Conservation (phyloP, 1,139 yeast species). For the Magnusiomyces ingens region DNA sequence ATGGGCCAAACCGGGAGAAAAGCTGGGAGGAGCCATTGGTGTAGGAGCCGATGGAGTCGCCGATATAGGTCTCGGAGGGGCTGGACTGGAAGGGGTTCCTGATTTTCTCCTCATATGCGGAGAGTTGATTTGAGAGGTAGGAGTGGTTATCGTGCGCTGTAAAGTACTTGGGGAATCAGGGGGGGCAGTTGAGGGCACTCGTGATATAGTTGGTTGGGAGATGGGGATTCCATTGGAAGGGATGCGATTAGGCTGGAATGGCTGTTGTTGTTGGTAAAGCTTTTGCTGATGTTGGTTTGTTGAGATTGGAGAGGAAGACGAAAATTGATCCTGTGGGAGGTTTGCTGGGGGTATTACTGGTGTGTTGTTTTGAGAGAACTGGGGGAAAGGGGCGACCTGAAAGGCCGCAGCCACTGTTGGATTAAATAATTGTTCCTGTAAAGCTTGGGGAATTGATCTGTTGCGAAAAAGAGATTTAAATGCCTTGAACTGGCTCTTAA, state of each 20-base stretch:
- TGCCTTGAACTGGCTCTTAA: slow-evolving; percentile 65
- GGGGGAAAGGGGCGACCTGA: neutral
- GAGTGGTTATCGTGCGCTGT: slow-evolving; percentile 1
- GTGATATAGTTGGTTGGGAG: slow-evolving; percentile 1
- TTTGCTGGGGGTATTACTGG: too few species aligned
- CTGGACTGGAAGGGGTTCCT: slow-evolving; percentile 2
- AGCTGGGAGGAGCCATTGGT: slow-evolving; percentile 4
- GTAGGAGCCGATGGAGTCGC: slow-evolving; percentile 1
- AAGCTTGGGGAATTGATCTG: slow-evolving; percentile 52
- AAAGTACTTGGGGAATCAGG: slow-evolving; percentile 22
- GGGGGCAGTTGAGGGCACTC: slow-evolving; percentile 24
- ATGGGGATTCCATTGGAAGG: slow-evolving; percentile 5
- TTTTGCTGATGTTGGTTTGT: too few species aligned
- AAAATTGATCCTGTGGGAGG: too few species aligned
- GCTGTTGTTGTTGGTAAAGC: slow-evolving; percentile 7
- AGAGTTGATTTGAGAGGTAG: neutral
- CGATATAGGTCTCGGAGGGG: neutral
- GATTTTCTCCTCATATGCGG: neutral
- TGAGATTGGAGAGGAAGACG: slow-evolving; percentile 9
- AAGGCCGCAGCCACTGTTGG: slow-evolving; percentile 5
- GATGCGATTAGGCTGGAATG: neutral
- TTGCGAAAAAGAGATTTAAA: slow-evolving; percentile 69
- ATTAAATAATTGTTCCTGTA: slow-evolving; percentile 33
- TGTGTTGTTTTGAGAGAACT: too few species aligned
- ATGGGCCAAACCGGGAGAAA: neutral